Base-by-base conservation (phyloP, 2,329 filamentous ascomycete genomes). In the Orbilia brochopaga region DNA sequence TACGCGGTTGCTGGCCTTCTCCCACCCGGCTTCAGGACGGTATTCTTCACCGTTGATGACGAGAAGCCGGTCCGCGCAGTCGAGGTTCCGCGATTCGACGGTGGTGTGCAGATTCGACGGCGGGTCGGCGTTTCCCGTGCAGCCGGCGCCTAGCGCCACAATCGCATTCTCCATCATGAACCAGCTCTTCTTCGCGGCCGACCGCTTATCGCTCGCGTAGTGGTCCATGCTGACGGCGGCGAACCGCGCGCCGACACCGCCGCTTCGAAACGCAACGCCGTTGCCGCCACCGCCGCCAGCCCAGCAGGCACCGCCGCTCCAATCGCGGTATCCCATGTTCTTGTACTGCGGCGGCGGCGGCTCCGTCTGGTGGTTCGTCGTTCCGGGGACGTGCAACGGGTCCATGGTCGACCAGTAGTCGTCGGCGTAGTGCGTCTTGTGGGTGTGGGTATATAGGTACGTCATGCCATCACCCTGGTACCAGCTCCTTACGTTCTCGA, bases 351-450 rank as follows among this genome's bases (percentile, higher is more conserved):
- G 40, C 40, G 17, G 11, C 2, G 48, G 35, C 10, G 61, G 67
- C 7, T 35, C 50, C 15, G 32, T 61, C 27, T 69, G 67, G 40
- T 69, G 65, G 35, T 61, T 72, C 15, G 73, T 74, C 0, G 51
- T 54, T 0, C 73, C 73, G 1, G 73, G 73, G n/a, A 46, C 44
- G 58, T 74, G 73, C 7, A 73, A 44, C 1, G 73, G 62, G 24
- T 74, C 73, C 73, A 74, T 74, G 0, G 73, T 74, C 8, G 73
- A 57, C 62, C 69, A 74, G 42, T 73, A 74, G 59, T 73, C 62
- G 21, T 74, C 58, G 10, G 35, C 50, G 30, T 44, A 74, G 40
- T 74, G 66, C 0, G 56, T 66, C 52, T 66, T 65, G 35, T 74
- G 65, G 17, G 56, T 57, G 11, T 35, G 13, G 11, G 69, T 70